Evolutionary conservation across 305 asterid genomes (phyloP).

Genomic region (Plantago rigida): DNA sequence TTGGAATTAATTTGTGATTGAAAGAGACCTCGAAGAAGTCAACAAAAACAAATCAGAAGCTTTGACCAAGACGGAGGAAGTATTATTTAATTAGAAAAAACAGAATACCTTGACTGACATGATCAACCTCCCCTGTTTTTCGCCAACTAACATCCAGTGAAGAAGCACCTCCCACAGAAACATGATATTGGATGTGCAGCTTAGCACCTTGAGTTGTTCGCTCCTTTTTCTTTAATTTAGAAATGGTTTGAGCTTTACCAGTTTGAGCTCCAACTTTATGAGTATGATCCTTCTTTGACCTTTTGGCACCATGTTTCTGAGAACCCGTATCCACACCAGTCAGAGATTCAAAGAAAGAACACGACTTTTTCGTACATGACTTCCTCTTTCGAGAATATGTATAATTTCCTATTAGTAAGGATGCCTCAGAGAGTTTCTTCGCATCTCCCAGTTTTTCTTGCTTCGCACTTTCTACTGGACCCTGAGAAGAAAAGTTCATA

Average conservation of each 20-base stretch:
- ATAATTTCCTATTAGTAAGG: constrained; percentile 41
- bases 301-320: constrained; percentile 38
- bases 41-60: no score
- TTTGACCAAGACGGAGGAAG: no score
- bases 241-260: constrained; percentile 25
- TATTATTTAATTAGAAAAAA: constrained; percentile 16
- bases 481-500: constrained; percentile 35
- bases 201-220: constrained; percentile 27
- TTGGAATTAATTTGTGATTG: no score
- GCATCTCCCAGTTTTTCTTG: constrained; percentile 31
- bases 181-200: constrained; percentile 26
- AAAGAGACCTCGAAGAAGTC: no score
- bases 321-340: constrained; percentile 30
- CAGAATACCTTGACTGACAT: constrained; percentile 46
- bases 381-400: constrained; percentile 57
- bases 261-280: constrained; percentile 31
- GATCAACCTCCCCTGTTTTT: constrained; percentile 32
- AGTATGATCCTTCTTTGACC: constrained; percentile 39
- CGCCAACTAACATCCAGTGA: constrained; percentile 27
- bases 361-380: constrained; percentile 34
- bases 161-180: constrained; percentile 30
- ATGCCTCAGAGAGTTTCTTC: constrained; percentile 34
- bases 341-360: constrained; percentile 40
- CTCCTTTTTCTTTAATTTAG: constrained; percentile 26
- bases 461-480: constrained; percentile 26